Conservation (phyloP, 2,329 filamentous ascomycete genomes). For the Xenoacremonium recifei region DNA sequence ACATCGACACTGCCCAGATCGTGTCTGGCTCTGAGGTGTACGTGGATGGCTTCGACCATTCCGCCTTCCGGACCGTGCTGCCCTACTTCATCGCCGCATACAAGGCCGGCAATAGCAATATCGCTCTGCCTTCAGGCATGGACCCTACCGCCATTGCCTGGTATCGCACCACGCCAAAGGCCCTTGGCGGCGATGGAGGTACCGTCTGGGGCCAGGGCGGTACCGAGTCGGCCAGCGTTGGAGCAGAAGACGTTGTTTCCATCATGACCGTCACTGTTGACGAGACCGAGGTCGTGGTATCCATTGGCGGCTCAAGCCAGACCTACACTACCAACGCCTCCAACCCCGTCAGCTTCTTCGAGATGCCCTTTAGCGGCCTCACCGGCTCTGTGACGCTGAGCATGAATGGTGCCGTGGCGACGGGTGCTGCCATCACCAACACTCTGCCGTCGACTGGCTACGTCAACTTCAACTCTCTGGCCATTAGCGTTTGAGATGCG, state of each 20-base stretch:
- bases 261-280: conserved; percentile 30
- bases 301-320: conserved; percentile 27
- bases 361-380: conserved; percentile 17
- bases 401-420: conserved; percentile 15
- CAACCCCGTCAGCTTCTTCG: conserved; percentile 18
- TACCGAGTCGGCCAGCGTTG: conserved; percentile 18
- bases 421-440: conserved; percentile 15
- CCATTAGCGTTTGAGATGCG: conserved; percentile 12
- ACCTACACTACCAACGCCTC: conserved; percentile 14
- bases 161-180: conserved; percentile 31
- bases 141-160: conserved; percentile 30
- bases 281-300: conserved; percentile 26
- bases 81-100: conserved; percentile 50
- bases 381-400: conserved; percentile 15
- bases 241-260: conserved; percentile 30
- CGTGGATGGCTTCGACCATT: conserved; percentile 47
- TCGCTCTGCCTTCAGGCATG: conserved; percentile 16
- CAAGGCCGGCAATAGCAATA: conserved; percentile 37
- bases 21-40: conserved; percentile 46
- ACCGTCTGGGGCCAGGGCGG: conserved; percentile 30
- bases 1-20: conserved; percentile 40
- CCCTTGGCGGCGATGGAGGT: conserved; percentile 26
- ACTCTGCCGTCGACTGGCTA: conserved; percentile 14
- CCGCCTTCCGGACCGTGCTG: conserved; percentile 46
- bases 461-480: conserved; percentile 23